Conservation (phyloP, 805 yeast species). For the Candida xyloterini region DNA sequence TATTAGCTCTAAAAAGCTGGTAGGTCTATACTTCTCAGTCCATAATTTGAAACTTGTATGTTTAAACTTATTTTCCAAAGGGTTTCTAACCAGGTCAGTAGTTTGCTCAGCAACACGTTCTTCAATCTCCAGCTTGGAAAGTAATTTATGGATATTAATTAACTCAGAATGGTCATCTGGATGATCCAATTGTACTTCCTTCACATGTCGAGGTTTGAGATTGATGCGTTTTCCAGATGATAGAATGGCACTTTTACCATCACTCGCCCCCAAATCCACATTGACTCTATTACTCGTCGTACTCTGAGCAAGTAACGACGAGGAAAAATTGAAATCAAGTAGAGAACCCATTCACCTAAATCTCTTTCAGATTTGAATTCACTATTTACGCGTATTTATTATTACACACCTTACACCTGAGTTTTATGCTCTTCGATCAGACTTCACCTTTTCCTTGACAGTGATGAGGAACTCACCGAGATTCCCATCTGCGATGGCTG, state of each 20-base stretch:
- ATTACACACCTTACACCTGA: conserved; percentile 1
- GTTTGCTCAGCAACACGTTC: conserved; percentile 18
- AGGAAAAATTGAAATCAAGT: conserved; percentile 17
- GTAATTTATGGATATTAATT: conserved; percentile 25
- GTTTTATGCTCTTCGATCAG: conserved; percentile 26
- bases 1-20: conserved; percentile 57
- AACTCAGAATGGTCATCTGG: conserved; percentile 14
- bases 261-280: background rate
- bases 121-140: conserved; percentile 23
- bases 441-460: conserved; percentile 25
- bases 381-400: conserved; percentile 4
- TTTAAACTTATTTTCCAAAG: conserved; percentile 13
- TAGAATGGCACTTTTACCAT: conserved; percentile 5
- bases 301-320: conserved; percentile 13
- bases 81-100: conserved; percentile 6
- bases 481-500: conserved; percentile 25
- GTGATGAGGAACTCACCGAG: conserved; percentile 29
- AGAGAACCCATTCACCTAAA: conserved; percentile 2
- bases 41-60: conserved; percentile 27
- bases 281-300: background rate
- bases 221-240: conserved; percentile 25
- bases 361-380: background rate
- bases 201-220: conserved; percentile 13
- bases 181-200: background rate
- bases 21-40: conserved; percentile 72